phyloP scores from a whole-genome alignment of 495 filamentous ascomycete genomes.

The Aspergillus sclerotiicarbonarius region DNA sequence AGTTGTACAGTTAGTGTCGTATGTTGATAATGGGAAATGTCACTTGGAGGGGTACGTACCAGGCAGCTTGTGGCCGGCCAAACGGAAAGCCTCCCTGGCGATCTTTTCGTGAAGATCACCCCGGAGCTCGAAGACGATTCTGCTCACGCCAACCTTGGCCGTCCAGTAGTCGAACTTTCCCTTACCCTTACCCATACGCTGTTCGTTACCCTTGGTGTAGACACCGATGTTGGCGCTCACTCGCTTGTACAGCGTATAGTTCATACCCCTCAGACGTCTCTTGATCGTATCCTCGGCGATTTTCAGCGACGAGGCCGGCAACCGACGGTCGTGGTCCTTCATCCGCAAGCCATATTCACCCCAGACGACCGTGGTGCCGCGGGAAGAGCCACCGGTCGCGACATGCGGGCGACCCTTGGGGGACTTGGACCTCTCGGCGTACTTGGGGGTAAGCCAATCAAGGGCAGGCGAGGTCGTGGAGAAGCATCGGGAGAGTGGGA shows the following conservation, averaged over 20 bases:
- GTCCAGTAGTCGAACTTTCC: conserved; percentile 97
- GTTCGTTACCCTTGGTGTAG: conserved; percentile 92
- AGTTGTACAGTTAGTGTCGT: conserved; percentile 23
- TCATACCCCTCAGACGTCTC: conserved; percentile 81
- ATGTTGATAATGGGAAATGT: background rate
- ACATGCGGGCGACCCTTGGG: conserved; percentile 88
- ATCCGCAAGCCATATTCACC: conserved; percentile 95
- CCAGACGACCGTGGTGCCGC: conserved; percentile 94
- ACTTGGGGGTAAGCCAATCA: conserved; percentile 80
- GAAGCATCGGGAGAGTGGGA: conserved; percentile 59
- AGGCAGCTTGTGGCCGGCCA: conserved; percentile 94
- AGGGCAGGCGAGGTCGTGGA: conserved; percentile 62
- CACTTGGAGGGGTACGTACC: conserved; percentile 53
- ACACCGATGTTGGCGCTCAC: conserved; percentile 91
- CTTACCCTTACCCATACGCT: conserved; percentile 98
- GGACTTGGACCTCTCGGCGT: conserved; percentile 74
- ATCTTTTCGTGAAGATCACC: conserved; percentile 93
- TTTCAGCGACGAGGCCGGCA: conserved; percentile 83
- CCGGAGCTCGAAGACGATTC: conserved; percentile 87
- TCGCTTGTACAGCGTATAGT: conserved; percentile 87
- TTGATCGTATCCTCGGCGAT: conserved; percentile 92
- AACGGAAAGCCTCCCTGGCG: conserved; percentile 86
- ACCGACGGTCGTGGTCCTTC: conserved; percentile 85
- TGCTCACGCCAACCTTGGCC: conserved; percentile 77
- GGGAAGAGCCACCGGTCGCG: conserved; percentile 81